Percentiles rank a stretch among this genome's conserved stretches.
phyloP scores from a whole-genome alignment of 2,329 filamentous ascomycete genomes.

The Pyricularia grisea region DNA sequence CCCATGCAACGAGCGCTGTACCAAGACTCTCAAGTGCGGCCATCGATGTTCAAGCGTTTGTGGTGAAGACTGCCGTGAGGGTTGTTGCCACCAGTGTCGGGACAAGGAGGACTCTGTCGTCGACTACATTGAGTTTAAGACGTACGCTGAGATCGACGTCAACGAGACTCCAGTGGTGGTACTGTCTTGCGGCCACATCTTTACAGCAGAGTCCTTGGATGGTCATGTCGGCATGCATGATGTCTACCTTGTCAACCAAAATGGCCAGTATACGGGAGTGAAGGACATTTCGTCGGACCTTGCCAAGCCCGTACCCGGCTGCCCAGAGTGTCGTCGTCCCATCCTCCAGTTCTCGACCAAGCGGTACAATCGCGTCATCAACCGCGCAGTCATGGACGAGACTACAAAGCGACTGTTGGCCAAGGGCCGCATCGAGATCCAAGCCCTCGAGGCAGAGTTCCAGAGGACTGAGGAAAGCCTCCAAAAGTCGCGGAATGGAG shows the following conservation, averaged over 20 bases:
- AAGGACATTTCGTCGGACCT: constrained; percentile 31
- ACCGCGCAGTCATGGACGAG: constrained; percentile 51
- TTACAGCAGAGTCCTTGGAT: constrained; percentile 52
- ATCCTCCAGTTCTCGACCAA: constrained; percentile 39
- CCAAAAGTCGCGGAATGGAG: constrained; percentile 6
- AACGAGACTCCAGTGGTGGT: constrained; percentile 53
- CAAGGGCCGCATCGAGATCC: constrained; percentile 28
- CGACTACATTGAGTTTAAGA: constrained; percentile 44
- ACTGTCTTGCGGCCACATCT: constrained; percentile 53
- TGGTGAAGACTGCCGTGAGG: constrained; percentile 49
- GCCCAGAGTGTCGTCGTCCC: constrained; percentile 50
- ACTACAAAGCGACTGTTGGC: constrained; percentile 54
- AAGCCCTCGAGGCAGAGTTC: constrained; percentile 18
- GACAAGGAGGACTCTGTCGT: constrained; percentile 31
- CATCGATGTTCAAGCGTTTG: constrained; percentile 57
- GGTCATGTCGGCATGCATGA: constrained; percentile 44
- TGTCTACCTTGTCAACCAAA: constrained; percentile 33
- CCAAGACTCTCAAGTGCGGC: constrained; percentile 41
- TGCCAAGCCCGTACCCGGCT: constrained; percentile 32
- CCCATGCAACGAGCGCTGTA: constrained; percentile 54
- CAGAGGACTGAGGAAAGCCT: constrained; percentile 16
- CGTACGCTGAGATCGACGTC: constrained; percentile 49
- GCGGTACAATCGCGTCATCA: constrained; percentile 53
- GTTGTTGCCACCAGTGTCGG: constrained; percentile 49
- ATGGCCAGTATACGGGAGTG: constrained; percentile 26